These are phyloP conservation scores for Eutrema yunnanense DNA, from an alignment of 345 rosid species.

Conservation along the genomic window DNA sequence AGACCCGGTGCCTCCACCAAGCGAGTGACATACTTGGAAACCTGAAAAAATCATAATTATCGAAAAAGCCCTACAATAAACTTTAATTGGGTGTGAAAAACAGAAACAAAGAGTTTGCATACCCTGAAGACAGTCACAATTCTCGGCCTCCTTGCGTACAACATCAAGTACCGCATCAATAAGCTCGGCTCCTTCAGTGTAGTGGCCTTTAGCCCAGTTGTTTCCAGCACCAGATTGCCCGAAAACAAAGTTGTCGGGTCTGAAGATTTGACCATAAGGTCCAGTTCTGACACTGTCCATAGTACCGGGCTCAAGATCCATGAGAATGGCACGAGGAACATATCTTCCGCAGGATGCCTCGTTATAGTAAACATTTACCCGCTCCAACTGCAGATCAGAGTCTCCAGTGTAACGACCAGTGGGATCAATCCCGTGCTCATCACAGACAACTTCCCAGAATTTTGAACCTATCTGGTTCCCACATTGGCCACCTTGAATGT, in stretches of 20 bases:
- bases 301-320: conserved; percentile 80
- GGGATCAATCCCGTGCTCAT: conserved; percentile 75
- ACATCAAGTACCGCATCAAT: conserved; percentile 71
- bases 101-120: neutral
- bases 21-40: conserved; percentile 75
- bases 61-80: neutral
- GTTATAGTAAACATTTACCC: conserved; percentile 71
- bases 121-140: conserved; percentile 78
- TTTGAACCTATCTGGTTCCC: conserved; percentile 82
- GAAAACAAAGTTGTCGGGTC: conserved; percentile 72
- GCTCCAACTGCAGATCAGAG: conserved; percentile 61
- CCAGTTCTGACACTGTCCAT: conserved; percentile 82
- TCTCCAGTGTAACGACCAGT: conserved; percentile 67
- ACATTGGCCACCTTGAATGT: conserved; percentile 73
- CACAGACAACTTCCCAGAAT: conserved; percentile 82
- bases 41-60: conserved; percentile 31
- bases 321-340: conserved; percentile 68
- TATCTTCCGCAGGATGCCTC: conserved; percentile 75
- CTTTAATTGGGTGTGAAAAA: neutral
- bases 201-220: conserved; percentile 88
- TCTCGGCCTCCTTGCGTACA: conserved; percentile 75
- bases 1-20: conserved; percentile 82
- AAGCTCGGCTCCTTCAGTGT: conserved; percentile 80
- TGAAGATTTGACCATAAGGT: conserved; percentile 63
- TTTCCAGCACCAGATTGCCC: conserved; percentile 84